Conservation (phyloP, 2,329 filamentous ascomycete genomes). For the Chrysoporthe cubensis region DNA sequence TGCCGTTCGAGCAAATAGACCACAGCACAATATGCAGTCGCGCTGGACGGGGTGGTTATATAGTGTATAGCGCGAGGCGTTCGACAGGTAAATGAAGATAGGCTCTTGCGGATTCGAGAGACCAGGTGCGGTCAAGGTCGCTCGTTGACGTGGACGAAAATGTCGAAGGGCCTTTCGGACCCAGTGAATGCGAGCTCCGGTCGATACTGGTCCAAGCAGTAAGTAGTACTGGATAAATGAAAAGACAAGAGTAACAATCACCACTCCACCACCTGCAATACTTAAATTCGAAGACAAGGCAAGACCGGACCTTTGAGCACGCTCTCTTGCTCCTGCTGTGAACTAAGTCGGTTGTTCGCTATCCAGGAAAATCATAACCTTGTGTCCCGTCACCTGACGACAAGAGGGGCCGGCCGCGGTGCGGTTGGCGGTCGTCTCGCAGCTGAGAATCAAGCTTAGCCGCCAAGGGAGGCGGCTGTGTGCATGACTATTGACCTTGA, state of each 20-base stretch:
- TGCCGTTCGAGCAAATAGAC: background rate
- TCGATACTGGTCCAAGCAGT: background rate
- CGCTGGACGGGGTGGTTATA: background rate
- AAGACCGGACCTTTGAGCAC: background rate
- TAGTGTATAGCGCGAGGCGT: background rate
- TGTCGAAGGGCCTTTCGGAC: background rate
- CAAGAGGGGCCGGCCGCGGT: background rate
- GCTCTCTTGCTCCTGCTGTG: slow-evolving; percentile 3
- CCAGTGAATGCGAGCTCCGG: background rate
- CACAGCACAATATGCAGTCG: background rate
- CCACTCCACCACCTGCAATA: slow-evolving; percentile 21
- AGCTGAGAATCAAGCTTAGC: slow-evolving; percentile 6
- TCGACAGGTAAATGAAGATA: background rate
- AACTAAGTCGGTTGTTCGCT: background rate
- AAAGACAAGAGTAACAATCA: slow-evolving; percentile 18
- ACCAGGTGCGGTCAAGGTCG: background rate
- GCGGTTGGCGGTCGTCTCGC: background rate
- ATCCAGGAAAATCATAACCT: background rate
- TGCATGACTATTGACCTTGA: background rate
- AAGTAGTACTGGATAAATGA: slow-evolving; percentile 9
- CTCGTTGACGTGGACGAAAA: background rate
- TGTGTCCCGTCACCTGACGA: background rate
- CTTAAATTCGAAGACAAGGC: slow-evolving; percentile 16
- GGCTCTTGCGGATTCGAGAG: background rate
- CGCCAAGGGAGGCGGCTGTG: slow-evolving; percentile 5